Evolutionary conservation across 2,329 filamentous ascomycete species (phyloP).

Genomic region (Clonostachys sp.): DNA sequence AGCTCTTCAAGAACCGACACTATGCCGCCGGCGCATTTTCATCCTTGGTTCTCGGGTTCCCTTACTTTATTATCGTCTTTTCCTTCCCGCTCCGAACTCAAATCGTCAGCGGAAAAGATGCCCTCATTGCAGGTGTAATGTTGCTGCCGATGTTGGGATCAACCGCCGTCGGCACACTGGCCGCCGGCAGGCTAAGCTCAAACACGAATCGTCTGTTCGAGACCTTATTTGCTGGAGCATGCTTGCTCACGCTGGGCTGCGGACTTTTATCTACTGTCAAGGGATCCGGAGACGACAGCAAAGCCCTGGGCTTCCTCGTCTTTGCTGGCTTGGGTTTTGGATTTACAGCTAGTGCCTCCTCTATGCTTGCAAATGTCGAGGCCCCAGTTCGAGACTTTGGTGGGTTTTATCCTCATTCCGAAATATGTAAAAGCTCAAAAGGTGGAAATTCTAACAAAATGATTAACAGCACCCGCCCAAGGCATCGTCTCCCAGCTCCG

Average conservation of each 20-base stretch:
- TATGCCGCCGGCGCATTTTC: slow-evolving; percentile 36
- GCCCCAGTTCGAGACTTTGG: slow-evolving; percentile 39
- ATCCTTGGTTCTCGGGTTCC: slow-evolving; percentile 44
- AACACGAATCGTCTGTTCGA: slow-evolving; percentile 34
- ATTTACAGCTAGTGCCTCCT: slow-evolving; percentile 38
- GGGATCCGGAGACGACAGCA: slow-evolving; percentile 27
- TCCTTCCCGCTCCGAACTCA: slow-evolving; percentile 44
- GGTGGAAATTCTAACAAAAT: no score
- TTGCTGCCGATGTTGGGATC: slow-evolving; percentile 48
- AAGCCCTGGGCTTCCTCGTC: slow-evolving; percentile 41
- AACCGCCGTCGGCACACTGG: slow-evolving; percentile 36
- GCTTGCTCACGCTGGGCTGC: slow-evolving; percentile 39
- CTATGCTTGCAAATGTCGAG: slow-evolving; percentile 36
- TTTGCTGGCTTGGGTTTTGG: slow-evolving; percentile 51
- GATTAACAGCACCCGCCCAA: slow-evolving; percentile 39
- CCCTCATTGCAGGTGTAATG: slow-evolving; percentile 43
- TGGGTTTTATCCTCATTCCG: slow-evolving; percentile 14
- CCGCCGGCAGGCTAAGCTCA: slow-evolving; percentile 35
- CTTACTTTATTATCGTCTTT: slow-evolving; percentile 43
- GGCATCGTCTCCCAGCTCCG: slow-evolving; percentile 46
- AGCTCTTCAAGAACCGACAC: slow-evolving; percentile 38
- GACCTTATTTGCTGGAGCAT: slow-evolving; percentile 33
- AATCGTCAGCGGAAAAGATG: slow-evolving; percentile 39
- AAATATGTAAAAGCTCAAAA: slow-evolving; percentile 2
- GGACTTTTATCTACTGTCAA: slow-evolving; percentile 35